Base-by-base conservation (phyloP, 2,329 filamentous ascomycete species). In the Fusarium torreyae region DNA sequence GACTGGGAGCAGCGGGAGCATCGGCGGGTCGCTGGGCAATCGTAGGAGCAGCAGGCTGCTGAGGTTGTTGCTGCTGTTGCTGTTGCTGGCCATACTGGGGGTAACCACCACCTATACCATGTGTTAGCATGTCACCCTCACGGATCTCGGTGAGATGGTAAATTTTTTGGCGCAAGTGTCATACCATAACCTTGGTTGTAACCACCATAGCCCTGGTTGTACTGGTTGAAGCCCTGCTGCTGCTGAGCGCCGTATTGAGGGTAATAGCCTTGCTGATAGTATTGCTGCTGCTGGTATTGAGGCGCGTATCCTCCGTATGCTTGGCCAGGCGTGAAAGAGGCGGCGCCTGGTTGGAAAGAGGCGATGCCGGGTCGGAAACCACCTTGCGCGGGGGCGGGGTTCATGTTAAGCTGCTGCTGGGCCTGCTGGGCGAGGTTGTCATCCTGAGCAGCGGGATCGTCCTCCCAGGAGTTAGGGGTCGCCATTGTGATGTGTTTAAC, bases 381-480 rank as follows among this genome's bases (percentile, higher is more conserved):
- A 63, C 82, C 84, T 66, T 80, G 81, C 61, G 81, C 83, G 62
- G 79, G 79, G 68, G 77, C 79, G 69, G 78, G 84, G 79, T 91
- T 92, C 76, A 94, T 79, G 80, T 94, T 93, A 80, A 94, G 87
- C 79, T 92, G 90, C 79, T 91, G 89, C 75, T 91, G 88, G 38
- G 92, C 83, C 85, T 94, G 92, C 75, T 90, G 89, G 67, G 92
- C 88, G 80, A 97, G 89, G 79, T 88, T 88, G 75, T 93, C 91
- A 75, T 94, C 91, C 85, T 93, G 91, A 68, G 89, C 90, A 57
- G 91, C 86, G 76, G 91, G 90, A 77, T 94, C 93, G 77, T 97
- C 94, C 83, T 98, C 94, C 93, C 96, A 98, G 68, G 94, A 97
- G 81, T 97, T 94, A 76, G 94, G 92, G 81, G 94, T 90, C 75